Base-by-base conservation (phyloP, 140 eudicot genomes). In the Oenanthe javanica region DNA sequence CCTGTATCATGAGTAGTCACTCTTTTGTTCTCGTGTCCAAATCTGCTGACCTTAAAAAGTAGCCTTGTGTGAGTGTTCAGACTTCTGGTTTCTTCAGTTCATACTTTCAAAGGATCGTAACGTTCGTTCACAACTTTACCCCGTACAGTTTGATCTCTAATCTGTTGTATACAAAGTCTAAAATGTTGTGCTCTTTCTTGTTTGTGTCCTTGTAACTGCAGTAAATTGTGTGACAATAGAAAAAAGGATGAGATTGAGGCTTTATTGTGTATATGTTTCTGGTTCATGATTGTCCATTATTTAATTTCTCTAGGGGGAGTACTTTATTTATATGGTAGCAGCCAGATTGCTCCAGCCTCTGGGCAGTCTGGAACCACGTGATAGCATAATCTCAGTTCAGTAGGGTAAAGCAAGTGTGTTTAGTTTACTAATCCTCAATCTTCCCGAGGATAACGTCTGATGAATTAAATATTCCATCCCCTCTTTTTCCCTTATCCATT, bases 1-100 rank as follows among this genome's bases (percentile, higher is more conserved):
- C 74, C 47, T 69, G 74, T 69, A 69, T 69, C 21, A 69, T 31
- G 74, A 31, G 74, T 69, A 38, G 47, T 36, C 47, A 69, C 74
- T 69, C 74, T 69, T 69, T 69, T 38, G 74, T 69, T 36, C 47
- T 27, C 46, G 40, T 36, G 74, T 69, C 74, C 36, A 69, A 69
- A 69, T 67, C 73, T 67, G 15, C 43, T 14, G 73, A 67, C 43
- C 21, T 36, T 5, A 67, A 36, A 36, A 27, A 12, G 21, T 67
- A 67, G 5, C 18, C n/a, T 69, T 36, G 74, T 69, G 46, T 36
- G 74, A 12, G 4, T 69, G 74, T 69, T 69, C 21, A 69, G n/a
- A 15, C 47, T 69, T 69, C 74, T 69, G 47, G 46, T 36, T 69
- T 3, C 46, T 36, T 38, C 6, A 69, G 47, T 36, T 31, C 16